Percentiles rank a stretch among this genome's conserved stretches.
These are phyloP conservation scores for Paramecium primaurelia DNA, from an alignment of 73 alveolate species.

Conservation along the genomic window DNA sequence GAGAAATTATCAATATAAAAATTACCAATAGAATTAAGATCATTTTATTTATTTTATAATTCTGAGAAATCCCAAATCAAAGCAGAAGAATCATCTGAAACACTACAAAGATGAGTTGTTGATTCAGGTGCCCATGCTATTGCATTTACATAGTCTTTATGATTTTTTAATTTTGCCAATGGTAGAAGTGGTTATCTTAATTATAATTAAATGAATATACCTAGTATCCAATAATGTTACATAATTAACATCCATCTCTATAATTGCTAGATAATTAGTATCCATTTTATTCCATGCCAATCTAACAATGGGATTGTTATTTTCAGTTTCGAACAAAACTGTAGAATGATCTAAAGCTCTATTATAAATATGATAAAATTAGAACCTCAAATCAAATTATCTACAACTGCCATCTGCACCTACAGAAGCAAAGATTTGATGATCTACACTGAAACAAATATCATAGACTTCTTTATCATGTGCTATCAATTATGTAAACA, in stretches of 20 bases:
- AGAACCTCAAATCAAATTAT: conserved; percentile 85
- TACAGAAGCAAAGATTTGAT: conserved; percentile 92
- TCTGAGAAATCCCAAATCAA: conserved; percentile 90
- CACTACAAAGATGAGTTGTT: conserved; percentile 90
- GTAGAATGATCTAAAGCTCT: conserved; percentile 97
- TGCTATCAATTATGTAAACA: conserved; percentile 97
- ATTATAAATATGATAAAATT: not conserved
- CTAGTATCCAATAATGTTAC: conserved; percentile 86
- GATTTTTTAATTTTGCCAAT: conserved; percentile 87
- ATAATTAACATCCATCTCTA: conserved; percentile 82
- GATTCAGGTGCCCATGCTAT: conserved; percentile 97
- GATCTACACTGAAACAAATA: conserved; percentile 91
- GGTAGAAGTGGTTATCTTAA: conserved; percentile 88
- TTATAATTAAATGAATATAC: not conserved
- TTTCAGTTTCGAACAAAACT: conserved; percentile 89
- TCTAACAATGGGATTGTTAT: conserved; percentile 82
- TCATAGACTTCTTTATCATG: conserved; percentile 99
- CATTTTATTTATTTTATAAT: conserved; percentile 49
- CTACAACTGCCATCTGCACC: conserved; percentile 99
- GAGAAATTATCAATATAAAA: not conserved
- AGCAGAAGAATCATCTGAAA: conserved; percentile 93
- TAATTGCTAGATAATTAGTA: conserved; percentile 90
- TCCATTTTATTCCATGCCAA: conserved; percentile 93
- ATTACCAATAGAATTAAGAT: not conserved
- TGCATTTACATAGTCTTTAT: conserved; percentile 90